These are phyloP conservation scores for Raphanus sativus DNA, from an alignment of 345 rosid genomes.

Conservation along the genomic window DNA sequence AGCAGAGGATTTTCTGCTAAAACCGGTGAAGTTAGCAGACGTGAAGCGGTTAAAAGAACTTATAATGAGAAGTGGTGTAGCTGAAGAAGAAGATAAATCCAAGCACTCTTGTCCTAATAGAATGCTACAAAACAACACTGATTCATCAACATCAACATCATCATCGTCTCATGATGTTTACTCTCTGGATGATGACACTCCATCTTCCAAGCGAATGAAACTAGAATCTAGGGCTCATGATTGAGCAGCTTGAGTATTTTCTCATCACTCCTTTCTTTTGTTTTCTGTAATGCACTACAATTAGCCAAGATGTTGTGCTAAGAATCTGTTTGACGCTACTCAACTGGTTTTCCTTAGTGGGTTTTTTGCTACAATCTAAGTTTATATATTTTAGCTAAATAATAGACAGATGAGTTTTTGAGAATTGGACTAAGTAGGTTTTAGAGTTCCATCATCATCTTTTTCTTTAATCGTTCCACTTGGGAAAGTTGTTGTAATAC, in stretches of 20 bases:
- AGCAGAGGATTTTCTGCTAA: constrained; percentile 79
- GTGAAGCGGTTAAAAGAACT: constrained; percentile 57
- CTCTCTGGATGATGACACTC: constrained; percentile 4
- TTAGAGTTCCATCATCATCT: too few species aligned
- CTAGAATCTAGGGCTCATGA: neutral
- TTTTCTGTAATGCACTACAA: neutral
- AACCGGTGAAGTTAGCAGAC: constrained; percentile 76
- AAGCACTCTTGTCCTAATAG: constrained; percentile 33
- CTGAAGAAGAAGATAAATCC: constrained; percentile 33
- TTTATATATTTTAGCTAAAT: neutral
- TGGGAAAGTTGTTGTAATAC: constrained; percentile 34
- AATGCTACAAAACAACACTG: constrained; percentile 24
- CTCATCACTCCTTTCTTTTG: neutral
- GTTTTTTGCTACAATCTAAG: neutral
- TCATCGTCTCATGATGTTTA: constrained; percentile 7
- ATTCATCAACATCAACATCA: too few species aligned
- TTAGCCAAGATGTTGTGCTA: neutral
- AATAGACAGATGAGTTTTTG: neutral
- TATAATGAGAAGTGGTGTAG: constrained; percentile 35
- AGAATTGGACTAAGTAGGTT: too few species aligned
- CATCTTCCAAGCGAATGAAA: neutral
- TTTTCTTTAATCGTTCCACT: constrained; percentile 24
- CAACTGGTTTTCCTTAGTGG: too few species aligned
- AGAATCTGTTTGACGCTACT: too few species aligned
- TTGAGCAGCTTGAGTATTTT: neutral